A percentile compares a stretch with the other conserved stretches of the same genome.
Evolutionary conservation across 2,329 filamentous ascomycete genomes (phyloP).

Genomic region (Neodidymelliopsis sp.): DNA sequence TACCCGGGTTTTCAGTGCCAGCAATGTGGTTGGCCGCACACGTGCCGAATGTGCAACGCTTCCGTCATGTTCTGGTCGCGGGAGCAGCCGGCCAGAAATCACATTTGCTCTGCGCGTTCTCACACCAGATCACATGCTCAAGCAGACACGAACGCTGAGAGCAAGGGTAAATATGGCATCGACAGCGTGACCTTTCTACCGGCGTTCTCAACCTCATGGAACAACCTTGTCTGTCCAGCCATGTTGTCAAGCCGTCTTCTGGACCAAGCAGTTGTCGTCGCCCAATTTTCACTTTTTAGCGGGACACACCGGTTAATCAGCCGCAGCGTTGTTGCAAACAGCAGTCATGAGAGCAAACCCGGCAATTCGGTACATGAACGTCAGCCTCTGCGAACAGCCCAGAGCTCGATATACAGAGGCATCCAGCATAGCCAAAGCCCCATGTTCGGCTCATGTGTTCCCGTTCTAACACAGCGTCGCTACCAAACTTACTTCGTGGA

Average conservation of each 20-base stretch:
- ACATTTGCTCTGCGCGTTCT: not conserved
- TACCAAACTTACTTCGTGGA: constrained; percentile 6
- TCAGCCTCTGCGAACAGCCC: not conserved
- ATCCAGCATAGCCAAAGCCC: not conserved
- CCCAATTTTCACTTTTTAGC: constrained; percentile 16
- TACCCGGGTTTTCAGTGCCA: constrained; percentile 32
- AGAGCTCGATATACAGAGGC: constrained; percentile 9
- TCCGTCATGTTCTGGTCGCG: constrained; percentile 32
- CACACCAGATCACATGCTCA: constrained; percentile 1
- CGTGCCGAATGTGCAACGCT: constrained; percentile 22
- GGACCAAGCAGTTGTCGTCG: constrained; percentile 13
- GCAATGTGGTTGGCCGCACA: constrained; percentile 29
- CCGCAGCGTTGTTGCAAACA: constrained; percentile 28
- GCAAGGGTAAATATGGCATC: not conserved
- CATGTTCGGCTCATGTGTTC: constrained; percentile 33
- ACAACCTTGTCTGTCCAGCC: constrained; percentile 11
- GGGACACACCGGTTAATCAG: constrained; percentile 20
- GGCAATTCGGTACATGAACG: constrained; percentile 19
- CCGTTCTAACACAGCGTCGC: constrained; percentile 16
- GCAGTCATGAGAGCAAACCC: constrained; percentile 23
- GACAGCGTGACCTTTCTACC: constrained; percentile 3
- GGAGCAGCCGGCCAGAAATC: constrained; percentile 38
- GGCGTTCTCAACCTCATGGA: constrained; percentile 8
- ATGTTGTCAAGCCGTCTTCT: constrained; percentile 9
- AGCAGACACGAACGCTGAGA: not conserved